Evolutionary conservation across 2,329 filamentous ascomycete species (phyloP).

Genomic region (Aspergillus piperis): DNA sequence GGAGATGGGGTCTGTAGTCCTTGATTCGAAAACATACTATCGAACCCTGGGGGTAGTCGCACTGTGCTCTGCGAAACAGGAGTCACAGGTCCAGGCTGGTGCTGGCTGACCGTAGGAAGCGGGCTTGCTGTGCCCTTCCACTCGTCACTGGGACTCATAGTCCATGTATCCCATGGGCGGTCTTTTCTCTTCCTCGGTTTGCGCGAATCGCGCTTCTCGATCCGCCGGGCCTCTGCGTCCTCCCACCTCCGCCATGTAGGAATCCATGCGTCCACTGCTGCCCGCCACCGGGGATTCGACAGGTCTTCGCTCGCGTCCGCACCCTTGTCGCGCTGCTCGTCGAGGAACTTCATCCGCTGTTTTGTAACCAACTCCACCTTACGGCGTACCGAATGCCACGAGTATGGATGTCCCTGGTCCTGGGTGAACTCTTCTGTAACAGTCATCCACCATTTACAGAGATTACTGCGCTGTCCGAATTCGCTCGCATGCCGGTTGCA

Average conservation of each 20-base stretch:
- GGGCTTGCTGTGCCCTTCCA: constrained; percentile 13
- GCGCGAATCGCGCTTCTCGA: constrained; percentile 40
- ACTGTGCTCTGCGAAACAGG: constrained; percentile 23
- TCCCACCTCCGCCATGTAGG: constrained; percentile 45
- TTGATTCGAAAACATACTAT: constrained; percentile 40
- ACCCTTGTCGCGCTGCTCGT: constrained; percentile 35
- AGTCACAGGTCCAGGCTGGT: constrained; percentile 3
- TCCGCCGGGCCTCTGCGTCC: constrained; percentile 39
- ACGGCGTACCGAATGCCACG: constrained; percentile 46
- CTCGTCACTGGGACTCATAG: background rate
- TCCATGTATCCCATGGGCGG: constrained; percentile 11
- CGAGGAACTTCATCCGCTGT: constrained; percentile 43
- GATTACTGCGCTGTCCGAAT: constrained; percentile 44
- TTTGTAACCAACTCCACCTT: constrained; percentile 46
- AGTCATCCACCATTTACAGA: constrained; percentile 47
- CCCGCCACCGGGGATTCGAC: constrained; percentile 42
- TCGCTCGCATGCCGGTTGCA: constrained; percentile 40
- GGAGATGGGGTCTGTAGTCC: background rate
- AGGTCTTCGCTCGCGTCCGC: constrained; percentile 29
- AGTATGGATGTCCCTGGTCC: constrained; percentile 42
- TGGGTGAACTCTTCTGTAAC: constrained; percentile 42
- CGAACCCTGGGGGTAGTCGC: constrained; percentile 41
- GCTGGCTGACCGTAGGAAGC: constrained; percentile 3
- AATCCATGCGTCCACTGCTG: constrained; percentile 43
- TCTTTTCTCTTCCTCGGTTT: constrained; percentile 33